These are phyloP conservation scores for Radiomyces spectabilis DNA, from an alignment of 192 early-diverging fungal genomes.

Conservation along the genomic window DNA sequence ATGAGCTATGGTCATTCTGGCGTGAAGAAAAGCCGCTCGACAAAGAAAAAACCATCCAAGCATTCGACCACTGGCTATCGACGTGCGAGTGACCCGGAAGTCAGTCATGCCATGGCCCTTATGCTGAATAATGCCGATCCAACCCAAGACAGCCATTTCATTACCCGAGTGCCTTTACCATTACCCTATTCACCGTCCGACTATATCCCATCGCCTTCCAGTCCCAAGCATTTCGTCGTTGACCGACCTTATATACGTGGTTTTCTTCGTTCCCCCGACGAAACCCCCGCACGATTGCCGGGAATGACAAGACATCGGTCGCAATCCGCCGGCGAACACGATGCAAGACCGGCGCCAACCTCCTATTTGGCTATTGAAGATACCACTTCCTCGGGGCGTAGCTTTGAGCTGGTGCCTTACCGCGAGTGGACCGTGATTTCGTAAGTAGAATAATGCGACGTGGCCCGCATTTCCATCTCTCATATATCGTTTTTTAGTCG, in stretches of 20 bases:
- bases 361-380: background rate
- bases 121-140: too few species aligned
- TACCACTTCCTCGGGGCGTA: background rate
- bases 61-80: too few species aligned
- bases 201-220: slow-evolving; percentile 18
- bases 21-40: too few species aligned
- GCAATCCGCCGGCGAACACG: background rate
- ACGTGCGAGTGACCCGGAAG: too few species aligned
- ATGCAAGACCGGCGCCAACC: background rate
- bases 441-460: slow-evolving; percentile 21
- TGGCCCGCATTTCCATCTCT: background rate
- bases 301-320: background rate
- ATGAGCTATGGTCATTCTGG: too few species aligned
- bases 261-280: background rate
- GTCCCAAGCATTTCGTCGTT: slow-evolving; percentile 15
- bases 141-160: too few species aligned
- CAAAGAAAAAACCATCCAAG: too few species aligned
- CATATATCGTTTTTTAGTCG: slow-evolving; percentile 13
- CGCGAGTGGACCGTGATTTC: slow-evolving; percentile 48
- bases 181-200: slow-evolving; percentile 22
- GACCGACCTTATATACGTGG: too few species aligned
- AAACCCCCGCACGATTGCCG: background rate
- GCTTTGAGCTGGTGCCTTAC: slow-evolving; percentile 46
- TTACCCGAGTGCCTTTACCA: slow-evolving; percentile 17
- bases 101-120: too few species aligned